Conservation (phyloP, 2,329 filamentous ascomycete genomes). For the Huntiella moniliformis region DNA sequence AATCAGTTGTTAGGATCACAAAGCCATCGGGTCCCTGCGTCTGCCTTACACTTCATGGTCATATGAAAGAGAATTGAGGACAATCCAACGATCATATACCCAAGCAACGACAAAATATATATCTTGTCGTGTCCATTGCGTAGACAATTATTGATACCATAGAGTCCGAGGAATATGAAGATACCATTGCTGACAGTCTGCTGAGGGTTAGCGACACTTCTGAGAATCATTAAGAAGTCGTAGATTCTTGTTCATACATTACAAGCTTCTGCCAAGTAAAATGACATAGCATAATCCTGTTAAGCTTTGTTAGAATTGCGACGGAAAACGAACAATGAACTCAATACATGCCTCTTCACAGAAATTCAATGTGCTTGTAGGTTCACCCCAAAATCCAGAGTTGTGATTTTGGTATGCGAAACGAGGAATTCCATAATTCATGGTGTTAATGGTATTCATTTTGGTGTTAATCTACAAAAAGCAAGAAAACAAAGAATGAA, state of each 20-base stretch:
- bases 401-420: neutral
- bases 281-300: conserved; percentile 47
- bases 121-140: conserved; percentile 55
- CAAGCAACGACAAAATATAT: conserved; percentile 45
- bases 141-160: conserved; percentile 56
- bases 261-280: conserved; percentile 59
- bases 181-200: conserved; percentile 62
- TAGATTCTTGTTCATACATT: conserved; percentile 24
- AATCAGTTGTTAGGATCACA: neutral
- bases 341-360: conserved; percentile 51
- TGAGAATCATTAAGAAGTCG: neutral
- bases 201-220: neutral
- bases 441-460: no score
- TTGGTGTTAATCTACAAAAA: no score
- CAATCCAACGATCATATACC: conserved; percentile 34
- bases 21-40: neutral
- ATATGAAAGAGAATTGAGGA: conserved; percentile 39
- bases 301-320: neutral
- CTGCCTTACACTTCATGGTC: conserved; percentile 32
- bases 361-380: conserved; percentile 59
- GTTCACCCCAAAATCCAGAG: conserved; percentile 45
- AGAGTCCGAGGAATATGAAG: conserved; percentile 60
- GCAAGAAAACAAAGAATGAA: no score
- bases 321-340: neutral
- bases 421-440: neutral